Evolutionary conservation across 257 asterid genomes (phyloP), one percentile per base, ranked within the genome.

Genomic region (Penstemon barbatus): DNA sequence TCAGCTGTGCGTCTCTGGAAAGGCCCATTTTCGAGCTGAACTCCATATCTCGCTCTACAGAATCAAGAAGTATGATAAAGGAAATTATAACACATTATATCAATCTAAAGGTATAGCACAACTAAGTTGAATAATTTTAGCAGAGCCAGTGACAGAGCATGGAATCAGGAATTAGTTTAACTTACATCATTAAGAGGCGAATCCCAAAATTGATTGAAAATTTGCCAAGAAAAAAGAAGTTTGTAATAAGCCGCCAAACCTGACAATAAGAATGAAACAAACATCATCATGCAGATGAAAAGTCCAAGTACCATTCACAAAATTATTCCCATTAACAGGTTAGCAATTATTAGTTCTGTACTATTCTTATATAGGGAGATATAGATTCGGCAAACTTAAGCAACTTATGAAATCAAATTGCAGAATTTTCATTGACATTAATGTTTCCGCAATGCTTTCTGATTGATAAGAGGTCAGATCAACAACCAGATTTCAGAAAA

Each of bases 111-210:
- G 42, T 55, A 71, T 10, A 37, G 42, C 67, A 74, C 18, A 59
- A 66, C 57, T 54, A 71, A 52, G 60, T 59, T 39, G 52, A 65
- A 63, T 4, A 33, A 64, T 3, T 6, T 11, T 33, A 52, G 61
- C 53, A 55, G 67, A 0, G 5, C 49, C 44, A 0, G 39, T 8
- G 13, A 44, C 57, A 56, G 58, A 62, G 74, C 40, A 58, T 57
- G n/a, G 65, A 66, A 49, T 45, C 45, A 69, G 42, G 64, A 61
- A 45, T 64, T 37, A 56, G 69, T 42, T 71, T 49, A 13, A 75
- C 99, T 57, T 87, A 94, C 99, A 94, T 85, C 99, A 94, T 91
- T 60, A 94, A 74, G 75, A 94, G 97, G 78, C 99, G 99, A 74
- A 94, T 94, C 74, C 92, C 99, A 71, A 94, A 94, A 79, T 94